Base-by-base conservation (phyloP, 2,329 filamentous ascomycete species). In the Penicillium sp. region DNA sequence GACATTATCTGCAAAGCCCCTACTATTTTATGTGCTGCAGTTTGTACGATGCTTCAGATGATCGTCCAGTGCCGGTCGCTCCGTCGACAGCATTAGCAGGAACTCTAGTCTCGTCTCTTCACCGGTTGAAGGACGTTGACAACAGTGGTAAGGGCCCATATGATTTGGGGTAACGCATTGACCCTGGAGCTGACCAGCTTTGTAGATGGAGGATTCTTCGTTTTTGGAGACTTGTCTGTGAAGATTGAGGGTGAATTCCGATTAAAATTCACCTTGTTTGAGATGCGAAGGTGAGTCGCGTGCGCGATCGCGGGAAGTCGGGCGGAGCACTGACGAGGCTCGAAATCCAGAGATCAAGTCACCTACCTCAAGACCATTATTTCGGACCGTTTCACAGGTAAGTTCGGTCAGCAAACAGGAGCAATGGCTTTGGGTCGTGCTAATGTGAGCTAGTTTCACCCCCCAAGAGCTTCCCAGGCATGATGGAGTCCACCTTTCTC, bases 141-240 rank as follows among this genome's bases (percentile, higher is more conserved):
- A 92, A 92, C 67, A 79, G 78, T 55, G 81, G 81, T 82, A 67
- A 66, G 70, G 15, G 33, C 33, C 69, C 37, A 4, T 8, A 7
- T 18, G n/a, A 33, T 25, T 33, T 37, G 35, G 40, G 27, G 45
- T n/a, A 33, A 14, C 15, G 25, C 29, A 31, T 31, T 18, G 20
- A 43, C 22, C n/a, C 11, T 31, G 29, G 6, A 27, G n/a, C 41
- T 27, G 18, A 23, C 44, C 37, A 37, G 49, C 53, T 35, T 9
- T 12, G n/a, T 56, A 77, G 90, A 94, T 72, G 89, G 89, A 11
- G 90, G 87, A 1, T 95, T 92, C 75, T 96, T 96, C 67, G 87
- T 96, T n/a, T 96, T 95, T 73, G 89, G 89, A 5, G 91, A 96
- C 72, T 79, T 96, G 22, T 94, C 90, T 0, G 85, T 93, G 57